Conservation (phyloP, 352 stramenopile genomes). For the Plasmopara muralis region DNA sequence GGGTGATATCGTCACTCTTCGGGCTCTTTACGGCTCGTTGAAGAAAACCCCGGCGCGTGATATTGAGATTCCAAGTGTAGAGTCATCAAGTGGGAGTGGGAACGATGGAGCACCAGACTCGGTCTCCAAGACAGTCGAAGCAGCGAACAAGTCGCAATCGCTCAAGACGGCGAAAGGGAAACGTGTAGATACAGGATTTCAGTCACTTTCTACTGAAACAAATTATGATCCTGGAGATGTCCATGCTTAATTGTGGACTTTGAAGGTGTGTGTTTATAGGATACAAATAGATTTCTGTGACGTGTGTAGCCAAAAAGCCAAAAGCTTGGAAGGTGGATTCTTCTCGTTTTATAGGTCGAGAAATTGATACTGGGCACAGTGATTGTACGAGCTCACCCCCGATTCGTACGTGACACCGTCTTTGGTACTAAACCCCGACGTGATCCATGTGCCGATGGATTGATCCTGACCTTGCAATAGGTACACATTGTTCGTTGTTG, state of each 20-base stretch:
- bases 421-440: conserved; percentile 51
- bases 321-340: too few species aligned
- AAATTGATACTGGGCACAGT: conserved; percentile 35
- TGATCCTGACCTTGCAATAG: conserved; percentile 60
- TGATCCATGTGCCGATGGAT: conserved; percentile 59
- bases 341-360: conserved; percentile 21
- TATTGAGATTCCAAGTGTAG: conserved; percentile 27
- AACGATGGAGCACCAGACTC: conserved; percentile 12
- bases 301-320: neutral
- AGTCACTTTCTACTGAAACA: neutral
- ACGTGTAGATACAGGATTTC: too few species aligned
- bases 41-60: conserved; percentile 23
- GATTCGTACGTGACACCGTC: conserved; percentile 50
- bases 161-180: too few species aligned
- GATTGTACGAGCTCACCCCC: conserved; percentile 29
- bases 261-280: neutral
- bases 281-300: conserved; percentile 12
- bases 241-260: conserved; percentile 12
- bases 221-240: conserved; percentile 27
- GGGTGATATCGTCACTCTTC: conserved; percentile 59
- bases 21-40: conserved; percentile 46
- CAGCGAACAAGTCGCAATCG: too few species aligned
- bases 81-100: conserved; percentile 8
- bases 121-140: neutral
- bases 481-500: conserved; percentile 40